These are phyloP conservation scores for Sutorius eximius DNA, from an alignment of 1,284 basidiomycete species.

Conservation along the genomic window DNA sequence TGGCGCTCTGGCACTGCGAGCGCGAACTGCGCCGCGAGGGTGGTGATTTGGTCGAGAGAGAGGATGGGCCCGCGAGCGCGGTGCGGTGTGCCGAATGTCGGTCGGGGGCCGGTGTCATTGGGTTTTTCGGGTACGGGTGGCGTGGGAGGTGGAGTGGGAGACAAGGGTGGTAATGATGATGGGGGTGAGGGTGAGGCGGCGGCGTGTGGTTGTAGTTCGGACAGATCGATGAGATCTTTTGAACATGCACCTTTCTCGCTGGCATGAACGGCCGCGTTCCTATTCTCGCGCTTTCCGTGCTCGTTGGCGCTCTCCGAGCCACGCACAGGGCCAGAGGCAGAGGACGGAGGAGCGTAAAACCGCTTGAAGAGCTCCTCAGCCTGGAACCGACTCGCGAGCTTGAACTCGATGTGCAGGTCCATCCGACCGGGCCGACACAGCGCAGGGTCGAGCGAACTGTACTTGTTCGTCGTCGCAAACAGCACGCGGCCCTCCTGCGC, in stretches of 20 bases:
- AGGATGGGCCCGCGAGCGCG: constrained; percentile 35
- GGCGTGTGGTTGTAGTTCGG: background rate
- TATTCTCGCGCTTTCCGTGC: background rate
- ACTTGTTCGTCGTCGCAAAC: constrained; percentile 76
- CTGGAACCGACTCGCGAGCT: constrained; percentile 65
- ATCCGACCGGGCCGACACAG: constrained; percentile 76
- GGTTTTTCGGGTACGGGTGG: constrained; percentile 10
- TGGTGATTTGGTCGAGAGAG: constrained; percentile 34
- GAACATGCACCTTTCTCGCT: background rate
- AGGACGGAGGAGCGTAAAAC: constrained; percentile 56
- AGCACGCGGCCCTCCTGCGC: constrained; percentile 76
- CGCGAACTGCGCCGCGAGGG: constrained; percentile 60
- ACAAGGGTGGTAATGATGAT: background rate
- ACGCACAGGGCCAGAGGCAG: background rate
- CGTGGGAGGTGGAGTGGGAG: background rate
- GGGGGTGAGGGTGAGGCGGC: background rate
- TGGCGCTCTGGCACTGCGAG: constrained; percentile 59
- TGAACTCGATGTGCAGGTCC: constrained; percentile 77
- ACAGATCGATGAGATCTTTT: constrained; percentile 25
- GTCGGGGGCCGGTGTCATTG: constrained; percentile 26
- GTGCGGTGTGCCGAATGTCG: constrained; percentile 36
- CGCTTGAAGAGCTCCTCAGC: constrained; percentile 60
- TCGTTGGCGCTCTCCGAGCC: background rate
- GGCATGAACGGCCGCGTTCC: background rate
- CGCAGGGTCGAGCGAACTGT: constrained; percentile 65